Conservation (phyloP, 2,329 filamentous ascomycete genomes). For the Aspergillus nomiae region DNA sequence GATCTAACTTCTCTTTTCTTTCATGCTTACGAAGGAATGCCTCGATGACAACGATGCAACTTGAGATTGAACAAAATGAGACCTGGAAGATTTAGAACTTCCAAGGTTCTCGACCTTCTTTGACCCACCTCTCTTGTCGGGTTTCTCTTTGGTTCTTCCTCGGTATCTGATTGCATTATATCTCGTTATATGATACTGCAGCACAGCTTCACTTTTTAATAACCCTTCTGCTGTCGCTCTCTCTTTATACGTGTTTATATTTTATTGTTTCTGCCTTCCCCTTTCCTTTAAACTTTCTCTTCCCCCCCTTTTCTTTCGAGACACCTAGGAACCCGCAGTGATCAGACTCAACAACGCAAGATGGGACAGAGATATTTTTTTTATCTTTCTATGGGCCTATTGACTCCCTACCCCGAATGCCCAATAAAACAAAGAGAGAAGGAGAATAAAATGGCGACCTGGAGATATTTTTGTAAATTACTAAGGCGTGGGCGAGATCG, state of each 20-base stretch:
- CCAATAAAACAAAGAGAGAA: background rate
- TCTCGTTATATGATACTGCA: background rate
- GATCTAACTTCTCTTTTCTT: background rate
- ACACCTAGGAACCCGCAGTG: background rate
- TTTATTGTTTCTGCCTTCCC: background rate
- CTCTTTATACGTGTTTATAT: background rate
- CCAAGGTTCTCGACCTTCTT: background rate
- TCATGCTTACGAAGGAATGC: constrained; percentile 17
- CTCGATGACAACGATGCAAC: constrained; percentile 13
- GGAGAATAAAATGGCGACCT: background rate
- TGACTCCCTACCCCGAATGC: background rate
- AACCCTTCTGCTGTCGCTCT: constrained; percentile 7
- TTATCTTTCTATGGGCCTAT: background rate
- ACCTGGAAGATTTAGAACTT: background rate
- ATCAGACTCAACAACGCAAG: background rate
- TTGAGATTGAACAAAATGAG: constrained; percentile 6
- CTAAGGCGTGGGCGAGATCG: constrained; percentile 36
- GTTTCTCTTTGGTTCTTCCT: background rate
- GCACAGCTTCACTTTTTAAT: constrained; percentile 2
- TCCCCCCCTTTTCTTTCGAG: background rate
- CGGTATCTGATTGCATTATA: background rate
- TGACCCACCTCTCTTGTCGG: background rate
- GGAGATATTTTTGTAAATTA: constrained; percentile 33
- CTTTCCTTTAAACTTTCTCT: background rate
- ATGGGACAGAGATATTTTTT: background rate